Percentiles rank a stretch among this genome's conserved stretches.
Evolutionary conservation across 2,329 filamentous ascomycete genomes (phyloP).

Genomic region (Aspergillus oerlinghausenensis): DNA sequence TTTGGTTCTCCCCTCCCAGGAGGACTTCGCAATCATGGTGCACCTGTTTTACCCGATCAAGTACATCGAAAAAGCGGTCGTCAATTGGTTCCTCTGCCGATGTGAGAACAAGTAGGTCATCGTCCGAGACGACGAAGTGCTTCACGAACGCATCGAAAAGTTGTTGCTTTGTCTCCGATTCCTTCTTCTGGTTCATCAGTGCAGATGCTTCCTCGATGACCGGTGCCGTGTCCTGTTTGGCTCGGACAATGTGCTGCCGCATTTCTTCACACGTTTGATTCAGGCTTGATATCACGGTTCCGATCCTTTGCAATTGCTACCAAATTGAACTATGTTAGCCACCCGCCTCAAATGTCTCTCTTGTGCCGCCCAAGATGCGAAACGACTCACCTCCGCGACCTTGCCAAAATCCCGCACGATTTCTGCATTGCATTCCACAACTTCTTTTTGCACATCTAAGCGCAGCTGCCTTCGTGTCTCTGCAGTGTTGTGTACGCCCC

Average conservation of each 20-base stretch:
- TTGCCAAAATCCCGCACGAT: constrained; percentile 83
- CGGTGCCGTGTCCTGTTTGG: constrained; percentile 68
- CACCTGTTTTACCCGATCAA: constrained; percentile 79
- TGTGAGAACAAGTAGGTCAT: constrained; percentile 71
- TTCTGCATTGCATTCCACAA: constrained; percentile 86
- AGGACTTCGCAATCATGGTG: constrained; percentile 84
- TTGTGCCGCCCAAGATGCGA: constrained; percentile 4
- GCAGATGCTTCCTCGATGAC: constrained; percentile 72
- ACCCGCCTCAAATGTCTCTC: background rate
- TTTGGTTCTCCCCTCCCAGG: constrained; percentile 84
- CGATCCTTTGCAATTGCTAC: constrained; percentile 83
- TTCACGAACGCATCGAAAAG: constrained; percentile 71
- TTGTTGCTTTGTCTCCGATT: constrained; percentile 74
- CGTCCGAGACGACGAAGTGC: constrained; percentile 80
- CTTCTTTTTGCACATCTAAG: constrained; percentile 81
- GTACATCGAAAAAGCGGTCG: constrained; percentile 73
- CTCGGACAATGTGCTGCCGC: constrained; percentile 69
- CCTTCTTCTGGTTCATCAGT: constrained; percentile 66
- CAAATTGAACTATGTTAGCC: constrained; percentile 11
- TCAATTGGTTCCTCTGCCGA: constrained; percentile 77
- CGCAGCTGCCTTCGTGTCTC: constrained; percentile 75
- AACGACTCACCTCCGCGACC: constrained; percentile 69
- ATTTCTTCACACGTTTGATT: constrained; percentile 78
- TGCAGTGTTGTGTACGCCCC: constrained; percentile 66
- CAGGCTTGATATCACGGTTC: constrained; percentile 68